Evolutionary conservation across 192 early-diverging fungal species (phyloP).

Genomic region (Chytriomyces sp.): DNA sequence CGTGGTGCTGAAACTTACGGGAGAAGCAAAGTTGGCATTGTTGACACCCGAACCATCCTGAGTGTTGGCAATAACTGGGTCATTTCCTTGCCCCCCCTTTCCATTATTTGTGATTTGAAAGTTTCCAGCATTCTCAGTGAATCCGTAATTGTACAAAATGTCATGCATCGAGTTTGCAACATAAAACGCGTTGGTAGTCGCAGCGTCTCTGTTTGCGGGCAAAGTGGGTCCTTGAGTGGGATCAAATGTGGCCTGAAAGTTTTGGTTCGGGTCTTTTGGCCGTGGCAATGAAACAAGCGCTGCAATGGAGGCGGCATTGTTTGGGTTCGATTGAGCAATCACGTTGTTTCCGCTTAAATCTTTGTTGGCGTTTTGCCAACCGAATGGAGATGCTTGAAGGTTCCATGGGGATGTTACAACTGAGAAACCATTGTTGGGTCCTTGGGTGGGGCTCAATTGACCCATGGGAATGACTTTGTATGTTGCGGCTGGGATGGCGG

Average conservation of each 20-base stretch:
- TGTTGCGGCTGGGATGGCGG: constrained; percentile 4
- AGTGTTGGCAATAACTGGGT: constrained; percentile 62
- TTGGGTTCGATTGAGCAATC: constrained; percentile 30
- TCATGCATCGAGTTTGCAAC: constrained; percentile 58
- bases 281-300: background rate
- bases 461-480: constrained; percentile 27
- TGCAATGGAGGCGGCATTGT: background rate
- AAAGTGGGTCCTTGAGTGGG: constrained; percentile 21
- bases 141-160: constrained; percentile 41
- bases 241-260: constrained; percentile 9
- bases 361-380: constrained; percentile 23
- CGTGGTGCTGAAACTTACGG: background rate
- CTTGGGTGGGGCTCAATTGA: constrained; percentile 8
- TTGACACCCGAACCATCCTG: constrained; percentile 73
- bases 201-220: constrained; percentile 24
- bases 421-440: background rate
- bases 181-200: constrained; percentile 46
- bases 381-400: constrained; percentile 17
- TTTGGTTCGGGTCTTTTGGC: background rate
- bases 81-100: constrained; percentile 43
- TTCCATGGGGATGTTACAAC: constrained; percentile 13
- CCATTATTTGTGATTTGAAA: constrained; percentile 47
- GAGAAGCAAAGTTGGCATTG: constrained; percentile 61
- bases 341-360: constrained; percentile 33
- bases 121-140: constrained; percentile 46